phyloP scores from a whole-genome alignment of 2,329 filamentous ascomycete genomes.

The Emydomyces testavorans region DNA sequence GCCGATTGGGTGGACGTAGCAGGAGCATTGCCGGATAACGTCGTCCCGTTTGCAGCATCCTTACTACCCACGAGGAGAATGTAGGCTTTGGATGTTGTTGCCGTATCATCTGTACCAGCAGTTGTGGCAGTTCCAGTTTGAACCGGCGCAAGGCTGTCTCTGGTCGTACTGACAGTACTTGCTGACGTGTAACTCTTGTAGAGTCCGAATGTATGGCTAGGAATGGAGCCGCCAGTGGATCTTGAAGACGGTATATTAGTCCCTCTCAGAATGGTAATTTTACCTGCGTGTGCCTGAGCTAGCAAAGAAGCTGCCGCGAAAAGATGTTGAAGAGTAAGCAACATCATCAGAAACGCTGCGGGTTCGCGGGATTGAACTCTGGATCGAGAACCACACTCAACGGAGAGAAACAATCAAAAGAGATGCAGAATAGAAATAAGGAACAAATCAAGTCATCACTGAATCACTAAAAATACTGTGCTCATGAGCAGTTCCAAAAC shows the following conservation, averaged over 20 bases:
- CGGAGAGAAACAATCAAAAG: too few relatives aligned
- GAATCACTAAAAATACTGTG: too few relatives aligned
- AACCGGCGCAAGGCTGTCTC: slow-evolving; percentile 4
- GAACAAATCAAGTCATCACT: too few relatives aligned
- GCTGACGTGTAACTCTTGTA: slow-evolving; percentile 21
- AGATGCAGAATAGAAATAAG: too few relatives aligned
- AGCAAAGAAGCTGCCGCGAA: not conserved
- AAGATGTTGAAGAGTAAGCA: slow-evolving; percentile 1
- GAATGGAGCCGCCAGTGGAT: slow-evolving; percentile 2
- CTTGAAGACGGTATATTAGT: slow-evolving; percentile 12
- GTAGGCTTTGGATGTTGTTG: slow-evolving; percentile 29
- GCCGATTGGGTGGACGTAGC: slow-evolving; percentile 38
- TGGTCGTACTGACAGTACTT: slow-evolving; percentile 22
- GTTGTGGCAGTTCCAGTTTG: slow-evolving; percentile 19
- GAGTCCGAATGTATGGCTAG: slow-evolving; percentile 18
- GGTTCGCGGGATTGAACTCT: not conserved
- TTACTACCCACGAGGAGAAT: slow-evolving; percentile 32
- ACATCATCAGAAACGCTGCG: not conserved
- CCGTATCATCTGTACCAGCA: slow-evolving; percentile 19
- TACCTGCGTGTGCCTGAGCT: not conserved
- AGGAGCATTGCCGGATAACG: slow-evolving; percentile 39
- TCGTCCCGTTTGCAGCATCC: slow-evolving; percentile 24
- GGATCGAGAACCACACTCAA: too few relatives aligned
- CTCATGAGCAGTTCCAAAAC: too few relatives aligned
- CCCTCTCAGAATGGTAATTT: slow-evolving; percentile 12